Evolutionary conservation across 441 rosid species (phyloP).

Genomic region (Brassica balearica): DNA sequence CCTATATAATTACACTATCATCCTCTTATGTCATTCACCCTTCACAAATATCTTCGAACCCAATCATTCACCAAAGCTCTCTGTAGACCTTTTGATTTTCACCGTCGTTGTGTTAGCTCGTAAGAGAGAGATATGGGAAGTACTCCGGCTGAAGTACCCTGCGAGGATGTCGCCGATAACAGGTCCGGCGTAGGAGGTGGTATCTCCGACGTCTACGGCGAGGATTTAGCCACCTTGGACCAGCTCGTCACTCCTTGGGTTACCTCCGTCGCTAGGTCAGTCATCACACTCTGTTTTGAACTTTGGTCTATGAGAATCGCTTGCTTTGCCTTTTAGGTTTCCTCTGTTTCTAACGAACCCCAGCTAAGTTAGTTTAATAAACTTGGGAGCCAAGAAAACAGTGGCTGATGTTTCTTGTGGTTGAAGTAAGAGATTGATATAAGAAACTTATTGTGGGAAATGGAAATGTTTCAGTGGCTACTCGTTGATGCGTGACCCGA

Average conservation of each 20-base stretch:
- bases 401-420: constrained; percentile 8
- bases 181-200: constrained; percentile 58
- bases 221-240: constrained; percentile 83
- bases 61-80: not conserved
- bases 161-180: constrained; percentile 54
- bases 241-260: constrained; percentile 96
- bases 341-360: not conserved
- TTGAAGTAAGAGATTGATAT: constrained; percentile 12
- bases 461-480: constrained; percentile 63
- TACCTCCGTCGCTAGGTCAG: constrained; percentile 82
- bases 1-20: constrained; percentile 39
- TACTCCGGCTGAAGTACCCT: constrained; percentile 46
- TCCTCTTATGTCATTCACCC: too few relatives aligned
- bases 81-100: not conserved
- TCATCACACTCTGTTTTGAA: not conserved
- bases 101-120: not conserved
- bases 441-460: not conserved
- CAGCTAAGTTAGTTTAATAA: not conserved
- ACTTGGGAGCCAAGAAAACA: constrained; percentile 13
- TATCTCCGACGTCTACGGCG: constrained; percentile 73
- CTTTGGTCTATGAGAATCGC: not conserved
- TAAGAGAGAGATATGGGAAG: constrained; percentile 48
- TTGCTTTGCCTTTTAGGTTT: not conserved
- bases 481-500: constrained; percentile 87
- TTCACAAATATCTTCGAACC: not conserved